Evolutionary conservation across 2,329 filamentous ascomycete genomes (phyloP), one percentile per base, ranked within the genome.

Genomic region (Cladophialophora yegresii): DNA sequence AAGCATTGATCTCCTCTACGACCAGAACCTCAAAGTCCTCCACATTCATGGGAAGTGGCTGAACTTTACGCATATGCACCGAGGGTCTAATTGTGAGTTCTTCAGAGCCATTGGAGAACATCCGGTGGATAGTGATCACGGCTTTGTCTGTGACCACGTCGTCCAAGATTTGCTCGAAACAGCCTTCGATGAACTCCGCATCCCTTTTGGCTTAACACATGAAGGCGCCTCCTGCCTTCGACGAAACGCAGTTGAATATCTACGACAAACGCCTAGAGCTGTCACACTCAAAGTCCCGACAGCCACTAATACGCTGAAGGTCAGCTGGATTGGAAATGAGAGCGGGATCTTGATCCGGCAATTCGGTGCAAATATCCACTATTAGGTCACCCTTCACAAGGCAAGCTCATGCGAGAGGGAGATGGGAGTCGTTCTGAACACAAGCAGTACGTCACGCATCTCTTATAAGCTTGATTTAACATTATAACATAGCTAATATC

Each of bases 21-120:
- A 67, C 16, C 22, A 69, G 9, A 54, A 65, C 6, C 54, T 58
- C 0, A 28, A 49, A 8, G 26, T 51, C 10, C 58, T 74, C 10
- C 32, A 57, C 1, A 56, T 75, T 12, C 69, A 75, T 49, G 67
- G 72, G 5, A 73, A 72, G 54, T 72, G 66, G 64, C 61, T 72
- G 3, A 60, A 70, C 30, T 73, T 72, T 47, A 1, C 58, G 8
- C 49, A 32, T 22, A 50, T 68, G 16, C 66, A 68, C 40, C 22
- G 65, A 49, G 49, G 10, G 4, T 49, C 54, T 5, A 20, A 8
- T 23, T 68, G 64, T 30, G 56, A 64, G 9, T 53, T 68, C 13
- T 62, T 54, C 16, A 43, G 54, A 56, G 36, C 61, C 23, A 28
- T 49, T 9, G 51, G 45, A 49, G 26, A 32, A 13, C 22, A 43